Percentiles rank a stretch among this genome's conserved stretches.
These are phyloP conservation scores for Harringtonia lauricola DNA, from an alignment of 2,329 filamentous ascomycete genomes.

Conservation along the genomic window DNA sequence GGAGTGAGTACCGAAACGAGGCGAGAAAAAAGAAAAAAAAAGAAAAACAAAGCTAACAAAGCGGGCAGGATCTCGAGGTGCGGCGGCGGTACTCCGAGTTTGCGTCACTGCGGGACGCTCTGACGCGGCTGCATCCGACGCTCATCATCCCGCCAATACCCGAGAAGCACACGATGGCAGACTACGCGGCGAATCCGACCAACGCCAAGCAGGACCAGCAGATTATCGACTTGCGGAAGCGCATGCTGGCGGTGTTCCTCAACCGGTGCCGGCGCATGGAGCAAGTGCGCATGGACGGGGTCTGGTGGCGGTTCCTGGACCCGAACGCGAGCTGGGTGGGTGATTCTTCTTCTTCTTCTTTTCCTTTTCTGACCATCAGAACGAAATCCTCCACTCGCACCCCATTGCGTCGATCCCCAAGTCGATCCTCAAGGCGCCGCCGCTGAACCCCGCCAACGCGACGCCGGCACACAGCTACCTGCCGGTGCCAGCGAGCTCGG, in stretches of 20 bases:
- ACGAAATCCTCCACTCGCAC: conserved; percentile 86
- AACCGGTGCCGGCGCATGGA: conserved; percentile 92
- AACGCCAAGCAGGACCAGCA: conserved; percentile 96
- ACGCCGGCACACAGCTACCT: conserved; percentile 78
- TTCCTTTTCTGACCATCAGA: conserved; percentile 41
- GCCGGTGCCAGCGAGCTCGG: conserved; percentile 72
- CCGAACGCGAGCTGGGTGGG: conserved; percentile 96
- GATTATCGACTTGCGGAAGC: conserved; percentile 92
- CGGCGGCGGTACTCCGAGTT: conserved; percentile 95
- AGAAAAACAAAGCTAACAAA: background rate
- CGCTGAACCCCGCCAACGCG: conserved; percentile 86
- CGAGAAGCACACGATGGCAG: conserved; percentile 97
- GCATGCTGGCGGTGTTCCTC: conserved; percentile 91
- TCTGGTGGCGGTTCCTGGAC: conserved; percentile 96
- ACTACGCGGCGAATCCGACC: conserved; percentile 95
- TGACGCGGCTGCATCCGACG: conserved; percentile 87
- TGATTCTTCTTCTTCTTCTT: conserved; percentile 12
- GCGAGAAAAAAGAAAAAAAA: background rate
- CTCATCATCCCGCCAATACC: conserved; percentile 94
- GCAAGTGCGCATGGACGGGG: conserved; percentile 80
- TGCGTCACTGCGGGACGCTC: conserved; percentile 74
- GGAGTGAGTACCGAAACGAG: conserved; percentile 45
- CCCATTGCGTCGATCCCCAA: conserved; percentile 88
- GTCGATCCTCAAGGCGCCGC: conserved; percentile 89
- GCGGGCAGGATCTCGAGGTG: conserved; percentile 82